Base-by-base conservation (phyloP, 2,329 filamentous ascomycete genomes). In the Teratosphaeria destructans region DNA sequence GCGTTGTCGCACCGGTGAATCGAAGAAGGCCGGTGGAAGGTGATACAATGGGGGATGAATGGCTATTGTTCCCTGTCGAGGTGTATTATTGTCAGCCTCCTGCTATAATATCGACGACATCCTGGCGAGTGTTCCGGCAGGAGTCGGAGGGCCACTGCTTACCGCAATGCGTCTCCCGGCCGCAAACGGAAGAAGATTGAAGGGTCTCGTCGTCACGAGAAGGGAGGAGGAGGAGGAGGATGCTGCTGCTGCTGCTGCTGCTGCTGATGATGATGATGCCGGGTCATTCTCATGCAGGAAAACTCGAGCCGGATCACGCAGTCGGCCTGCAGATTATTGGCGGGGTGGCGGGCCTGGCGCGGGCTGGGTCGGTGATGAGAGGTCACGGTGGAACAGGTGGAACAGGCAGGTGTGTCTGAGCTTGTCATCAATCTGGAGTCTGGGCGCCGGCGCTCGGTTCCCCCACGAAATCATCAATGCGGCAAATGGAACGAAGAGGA, bases 271-370 rank as follows among this genome's bases (percentile, higher is more conserved):
- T 19, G 37, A 12, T 47, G 55, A 56, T 56, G 23, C 55, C 55
- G 12, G 55, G 43, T 56, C 55, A 56, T 39, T 32, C 55, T 56
- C 55, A 56, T 39, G 55, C 55, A 56, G 26, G 23, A 54, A 54
- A 37, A 54, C 27, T 29, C 53, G 53, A 32, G 10, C 27, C 26
- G 53, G n/a, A 32, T n/a, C 53, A 19, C 43, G 19, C 43, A 49
- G 5, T 32, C 27, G 5, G 52, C n/a, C 34, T 54, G 53, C 53
- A n/a, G 23, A 32, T 54, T 23, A 23, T 23, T 23, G 23, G 23
- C 23, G 23, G 23, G 23, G 1, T 14, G 27, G 27, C 53, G 8
- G 12, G 23, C 6, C 26, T 19, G 23, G 23, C 27, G 14, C 16
- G 27, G 7, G 2, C 53, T 23, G 53, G 12, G 23, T 16, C 53